Evolutionary conservation across 116 monocot species (phyloP).

Genomic region (Phalaenopsis hybrid): DNA sequence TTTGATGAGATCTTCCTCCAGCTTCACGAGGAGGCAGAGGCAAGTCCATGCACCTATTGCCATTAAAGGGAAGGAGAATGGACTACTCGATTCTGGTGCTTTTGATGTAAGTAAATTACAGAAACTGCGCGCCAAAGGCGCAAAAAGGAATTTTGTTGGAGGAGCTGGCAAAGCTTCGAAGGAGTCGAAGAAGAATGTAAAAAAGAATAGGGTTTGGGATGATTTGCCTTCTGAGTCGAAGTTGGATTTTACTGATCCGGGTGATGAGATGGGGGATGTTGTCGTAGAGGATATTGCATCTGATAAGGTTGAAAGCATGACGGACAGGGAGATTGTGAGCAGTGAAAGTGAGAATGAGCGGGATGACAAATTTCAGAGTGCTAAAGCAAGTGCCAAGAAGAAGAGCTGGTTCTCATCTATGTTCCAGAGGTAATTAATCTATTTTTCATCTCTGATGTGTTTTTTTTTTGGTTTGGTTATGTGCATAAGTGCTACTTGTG

Average conservation of each 20-base stretch:
- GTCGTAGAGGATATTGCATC: conserved; percentile 36
- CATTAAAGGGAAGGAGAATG: conserved; percentile 57
- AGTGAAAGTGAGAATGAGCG: conserved; percentile 84
- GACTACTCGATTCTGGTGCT: conserved; percentile 54
- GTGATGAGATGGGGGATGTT: conserved; percentile 70
- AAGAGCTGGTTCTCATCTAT: conserved; percentile 96
- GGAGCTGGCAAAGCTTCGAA: conserved; percentile 23
- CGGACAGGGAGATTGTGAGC: conserved; percentile 77
- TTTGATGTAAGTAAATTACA: conserved; percentile 98
- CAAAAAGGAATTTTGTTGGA: conserved; percentile 35
- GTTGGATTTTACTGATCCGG: conserved; percentile 86
- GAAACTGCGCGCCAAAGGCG: conserved; percentile 57
- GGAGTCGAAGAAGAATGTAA: conserved; percentile 60
- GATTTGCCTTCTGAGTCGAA: conserved; percentile 48
- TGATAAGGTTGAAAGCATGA: conserved; percentile 86
- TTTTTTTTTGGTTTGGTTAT: background rate
- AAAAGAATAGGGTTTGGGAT: conserved; percentile 94
- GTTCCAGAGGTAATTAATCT: conserved; percentile 65
- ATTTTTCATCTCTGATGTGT: background rate
- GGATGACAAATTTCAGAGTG: conserved; percentile 40
- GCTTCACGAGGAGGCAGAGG: conserved; percentile 79
- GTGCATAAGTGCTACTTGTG: background rate
- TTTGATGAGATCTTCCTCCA: conserved; percentile 80
- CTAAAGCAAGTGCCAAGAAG: conserved; percentile 50
- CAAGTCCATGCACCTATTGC: conserved; percentile 14